Conservation (phyloP, 257 asterid species). For the Dorcoceras hygrometricum region DNA sequence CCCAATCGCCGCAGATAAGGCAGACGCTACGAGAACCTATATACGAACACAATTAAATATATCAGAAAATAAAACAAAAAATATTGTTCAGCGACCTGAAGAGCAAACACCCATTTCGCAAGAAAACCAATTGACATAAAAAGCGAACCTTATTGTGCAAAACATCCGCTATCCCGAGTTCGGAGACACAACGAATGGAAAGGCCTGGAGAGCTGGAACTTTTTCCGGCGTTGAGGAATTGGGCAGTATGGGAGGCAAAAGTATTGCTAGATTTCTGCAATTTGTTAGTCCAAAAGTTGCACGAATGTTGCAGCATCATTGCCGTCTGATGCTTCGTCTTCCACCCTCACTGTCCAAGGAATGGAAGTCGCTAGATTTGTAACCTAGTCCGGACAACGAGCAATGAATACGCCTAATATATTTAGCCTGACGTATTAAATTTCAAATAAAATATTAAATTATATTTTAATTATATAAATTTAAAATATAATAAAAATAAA, state of each 20-base stretch:
- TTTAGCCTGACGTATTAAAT: too few relatives aligned
- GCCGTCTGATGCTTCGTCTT: constrained; percentile 8
- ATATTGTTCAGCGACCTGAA: not conserved
- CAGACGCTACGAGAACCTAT: constrained; percentile 78
- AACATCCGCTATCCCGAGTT: constrained; percentile 37
- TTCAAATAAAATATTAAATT: too few relatives aligned
- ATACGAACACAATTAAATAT: not conserved
- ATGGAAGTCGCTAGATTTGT: too few relatives aligned
- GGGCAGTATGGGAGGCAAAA: constrained; percentile 1
- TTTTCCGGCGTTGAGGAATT: constrained; percentile 1
- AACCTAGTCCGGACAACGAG: too few relatives aligned
- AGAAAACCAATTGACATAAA: not conserved
- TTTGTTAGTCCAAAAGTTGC: constrained; percentile 26
- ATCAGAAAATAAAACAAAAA: not conserved
- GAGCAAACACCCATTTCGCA: not conserved
- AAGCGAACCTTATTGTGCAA: constrained; percentile 47
- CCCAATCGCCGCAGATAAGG: constrained; percentile 73
- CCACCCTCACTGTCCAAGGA: too few relatives aligned
- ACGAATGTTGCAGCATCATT: constrained; percentile 37
- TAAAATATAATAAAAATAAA: too few relatives aligned
- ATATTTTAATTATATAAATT: too few relatives aligned
- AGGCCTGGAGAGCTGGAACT: constrained; percentile 14
- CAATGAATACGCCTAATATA: too few relatives aligned
- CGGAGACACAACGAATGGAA: constrained; percentile 34
- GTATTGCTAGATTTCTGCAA: not conserved